These are phyloP conservation scores for Fraxinus excelsior DNA, from an alignment of 257 asterid genomes.

Conservation along the genomic window DNA sequence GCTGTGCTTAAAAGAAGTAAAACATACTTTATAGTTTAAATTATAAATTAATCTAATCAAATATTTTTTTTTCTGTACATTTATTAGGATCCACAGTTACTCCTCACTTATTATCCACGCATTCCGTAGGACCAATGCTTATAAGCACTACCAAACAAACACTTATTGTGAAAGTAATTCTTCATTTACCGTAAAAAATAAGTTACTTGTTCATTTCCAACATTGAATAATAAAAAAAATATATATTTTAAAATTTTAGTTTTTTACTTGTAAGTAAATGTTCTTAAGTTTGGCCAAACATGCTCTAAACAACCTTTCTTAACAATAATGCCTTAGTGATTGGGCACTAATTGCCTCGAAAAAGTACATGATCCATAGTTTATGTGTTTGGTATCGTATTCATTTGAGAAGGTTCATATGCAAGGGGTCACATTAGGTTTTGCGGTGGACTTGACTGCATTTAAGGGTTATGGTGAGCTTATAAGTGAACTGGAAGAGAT, in stretches of 20 bases:
- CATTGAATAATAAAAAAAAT: neutral
- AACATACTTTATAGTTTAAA: too few species aligned
- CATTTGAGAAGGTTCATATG: conserved; percentile 80
- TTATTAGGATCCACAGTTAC: too few species aligned
- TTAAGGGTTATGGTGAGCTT: conserved; percentile 79
- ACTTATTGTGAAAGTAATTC: neutral
- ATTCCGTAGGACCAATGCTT: too few species aligned
- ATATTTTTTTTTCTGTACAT: too few species aligned
- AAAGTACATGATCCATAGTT: neutral
- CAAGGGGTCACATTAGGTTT: conserved; percentile 97
- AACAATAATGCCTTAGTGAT: neutral
- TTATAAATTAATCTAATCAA: too few species aligned
- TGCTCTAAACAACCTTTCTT: neutral
- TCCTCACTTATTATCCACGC: too few species aligned
- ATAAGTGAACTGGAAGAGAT: conserved; percentile 76
- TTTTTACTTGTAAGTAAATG: neutral
- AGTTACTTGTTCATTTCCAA: neutral
- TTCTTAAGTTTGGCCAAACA: neutral
- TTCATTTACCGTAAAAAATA: too few species aligned
- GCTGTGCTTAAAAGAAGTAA: neutral
- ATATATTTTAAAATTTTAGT: neutral
- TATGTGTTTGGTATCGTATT: conserved; percentile 25
- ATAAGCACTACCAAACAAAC: too few species aligned
- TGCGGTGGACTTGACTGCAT: conserved; percentile 74
- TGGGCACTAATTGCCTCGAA: neutral